Base-by-base conservation (phyloP, 345 rosid genomes). In the Aurinia saxatilis region DNA sequence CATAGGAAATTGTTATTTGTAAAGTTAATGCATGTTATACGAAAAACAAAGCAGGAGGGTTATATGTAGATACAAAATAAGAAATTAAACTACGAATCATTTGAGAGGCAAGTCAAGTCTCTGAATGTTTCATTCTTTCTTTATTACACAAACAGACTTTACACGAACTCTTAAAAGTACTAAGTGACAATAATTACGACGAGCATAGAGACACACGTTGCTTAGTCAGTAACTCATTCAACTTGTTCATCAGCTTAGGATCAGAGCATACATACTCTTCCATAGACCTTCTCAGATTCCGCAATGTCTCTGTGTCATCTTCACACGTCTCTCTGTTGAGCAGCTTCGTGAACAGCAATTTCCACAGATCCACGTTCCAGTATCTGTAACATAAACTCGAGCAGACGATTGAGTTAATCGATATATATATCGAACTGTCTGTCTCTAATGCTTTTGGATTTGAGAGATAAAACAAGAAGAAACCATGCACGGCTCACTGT, bases 351-450 rank as follows among this genome's bases (percentile, higher is more conserved):
- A 90, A 93, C 14, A 93, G 72, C 30, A 72, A 77, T 74, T 78
- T 79, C 97, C 99, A 93, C 9, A 93, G 71, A 11, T 82, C 79
- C 13, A 77, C 81, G 33, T 83, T 87, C 96, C 96, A 93, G 52
- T 93, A 93, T 66, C 98, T 87, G 86, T 34, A 48, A 5, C 14
- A n/a, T 27, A 15, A 14, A 18, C 13, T 14, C 49, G 10, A 36
- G 0, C 35, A 50, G 19, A 48, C 30, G 33, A 30, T 27, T 38
- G 18, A 4, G 42, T 18, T 7, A 27, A 21, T 4, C 25, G 25
- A 21, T 21, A 21, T 21, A n/a, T 27, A 27, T 27, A 27, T 5
- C 5, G 31, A 27, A 5, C 31, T 1, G 31, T 23, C 27, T 23
- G 27, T 27, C 30, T 27, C 30, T 27, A 27, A 2, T 27, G 10